Evolutionary conservation across 1,284 basidiomycete genomes (phyloP).

Genomic region (Ceratobasidium sp.): DNA sequence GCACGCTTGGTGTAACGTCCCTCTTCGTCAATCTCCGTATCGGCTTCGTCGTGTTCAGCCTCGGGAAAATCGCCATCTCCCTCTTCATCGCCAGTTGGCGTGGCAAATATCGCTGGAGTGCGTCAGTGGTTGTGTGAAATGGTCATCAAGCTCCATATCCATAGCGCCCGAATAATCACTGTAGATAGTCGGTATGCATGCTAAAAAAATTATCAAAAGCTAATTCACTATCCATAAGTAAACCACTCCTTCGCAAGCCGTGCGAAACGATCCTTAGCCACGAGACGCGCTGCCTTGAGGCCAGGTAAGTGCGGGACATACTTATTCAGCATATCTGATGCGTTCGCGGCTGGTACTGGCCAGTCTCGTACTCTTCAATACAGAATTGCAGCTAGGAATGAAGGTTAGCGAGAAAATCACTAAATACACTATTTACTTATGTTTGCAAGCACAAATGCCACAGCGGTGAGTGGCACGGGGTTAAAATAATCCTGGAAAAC

Average conservation of each 20-base stretch:
- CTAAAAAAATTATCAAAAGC: neutral
- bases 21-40: neutral
- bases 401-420: neutral
- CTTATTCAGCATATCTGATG: conserved; percentile 18
- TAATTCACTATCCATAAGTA: conserved; percentile 13
- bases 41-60: neutral
- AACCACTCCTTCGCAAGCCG: neutral
- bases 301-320: conserved; percentile 20
- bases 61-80: neutral
- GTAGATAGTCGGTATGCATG: neutral
- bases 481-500: neutral
- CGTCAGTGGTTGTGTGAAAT: neutral
- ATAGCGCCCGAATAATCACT: conserved; percentile 20
- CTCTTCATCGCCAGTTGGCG: neutral
- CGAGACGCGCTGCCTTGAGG: neutral
- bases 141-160: neutral
- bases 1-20: neutral
- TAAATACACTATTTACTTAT: neutral
- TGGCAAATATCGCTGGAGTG: neutral
- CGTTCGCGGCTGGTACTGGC: neutral
- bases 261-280: neutral
- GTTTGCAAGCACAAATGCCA: neutral
- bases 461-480: neutral
- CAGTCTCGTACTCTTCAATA: conserved; percentile 16
- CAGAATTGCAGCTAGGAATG: conserved; percentile 3